Evolutionary conservation across 805 yeast species (phyloP).

Genomic region (Candida germanica): DNA sequence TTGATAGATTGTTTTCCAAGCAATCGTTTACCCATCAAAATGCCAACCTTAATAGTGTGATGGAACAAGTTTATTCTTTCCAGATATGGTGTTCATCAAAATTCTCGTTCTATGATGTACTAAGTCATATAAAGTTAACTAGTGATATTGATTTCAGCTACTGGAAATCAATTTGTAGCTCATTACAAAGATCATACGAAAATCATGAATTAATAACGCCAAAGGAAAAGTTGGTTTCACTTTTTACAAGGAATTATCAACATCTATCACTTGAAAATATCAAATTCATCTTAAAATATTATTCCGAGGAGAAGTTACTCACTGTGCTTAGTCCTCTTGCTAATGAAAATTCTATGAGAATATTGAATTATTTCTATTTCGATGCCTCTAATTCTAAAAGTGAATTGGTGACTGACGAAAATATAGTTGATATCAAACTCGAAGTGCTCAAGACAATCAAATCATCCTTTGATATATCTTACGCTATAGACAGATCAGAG

Average conservation of each 20-base stretch:
- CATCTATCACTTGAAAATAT: constrained; percentile 36
- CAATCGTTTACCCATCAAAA: constrained; percentile 16
- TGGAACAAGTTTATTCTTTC: constrained; percentile 30
- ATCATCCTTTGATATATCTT: constrained; percentile 34
- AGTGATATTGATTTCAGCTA: constrained; percentile 28
- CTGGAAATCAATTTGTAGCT: constrained; percentile 33
- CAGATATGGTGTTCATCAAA: constrained; percentile 40
- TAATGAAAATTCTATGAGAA: constrained; percentile 42
- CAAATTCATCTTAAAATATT: constrained; percentile 46
- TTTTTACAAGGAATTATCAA: constrained; percentile 37
- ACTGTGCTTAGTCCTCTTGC: constrained; percentile 51
- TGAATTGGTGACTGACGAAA: constrained; percentile 13
- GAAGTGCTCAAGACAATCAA: constrained; percentile 33
- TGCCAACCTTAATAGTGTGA: constrained; percentile 9
- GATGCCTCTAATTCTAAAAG: not conserved
- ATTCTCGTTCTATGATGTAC: constrained; percentile 38
- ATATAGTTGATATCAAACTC: constrained; percentile 21
- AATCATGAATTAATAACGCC: constrained; percentile 40
- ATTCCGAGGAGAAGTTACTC: constrained; percentile 49
- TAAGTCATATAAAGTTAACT: constrained; percentile 21
- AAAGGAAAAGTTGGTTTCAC: constrained; percentile 37
- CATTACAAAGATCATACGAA: constrained; percentile 29
- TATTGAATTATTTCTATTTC: constrained; percentile 42
- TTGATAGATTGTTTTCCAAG: constrained; percentile 38
- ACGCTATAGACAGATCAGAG: constrained; percentile 23